phyloP scores from a whole-genome alignment of 495 filamentous ascomycete species.

The Neurospora tetraspora region DNA sequence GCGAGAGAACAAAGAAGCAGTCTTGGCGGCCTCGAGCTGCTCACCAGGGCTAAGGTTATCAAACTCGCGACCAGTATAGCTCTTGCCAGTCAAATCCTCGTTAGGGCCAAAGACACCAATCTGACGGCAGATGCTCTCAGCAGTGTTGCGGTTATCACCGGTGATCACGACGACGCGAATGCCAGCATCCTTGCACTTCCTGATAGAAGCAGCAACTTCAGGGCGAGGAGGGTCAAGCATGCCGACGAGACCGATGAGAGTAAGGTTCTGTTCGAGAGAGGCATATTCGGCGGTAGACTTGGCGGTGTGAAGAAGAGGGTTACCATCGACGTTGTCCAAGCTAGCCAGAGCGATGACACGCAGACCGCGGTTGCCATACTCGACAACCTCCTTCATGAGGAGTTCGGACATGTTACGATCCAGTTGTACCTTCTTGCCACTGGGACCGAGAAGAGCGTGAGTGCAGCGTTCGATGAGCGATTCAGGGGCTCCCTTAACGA shows the following conservation, averaged over 20 bases:
- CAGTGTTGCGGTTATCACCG: conserved; percentile 94
- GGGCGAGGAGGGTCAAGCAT: conserved; percentile 97
- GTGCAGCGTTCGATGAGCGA: conserved; percentile 87
- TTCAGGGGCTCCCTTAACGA: conserved; percentile 97
- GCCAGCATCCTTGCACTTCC: conserved; percentile 81
- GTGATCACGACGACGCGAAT: conserved; percentile 98
- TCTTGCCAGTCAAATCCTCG: conserved; percentile 84
- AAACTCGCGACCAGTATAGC: conserved; percentile 90
- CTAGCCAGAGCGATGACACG: conserved; percentile 91
- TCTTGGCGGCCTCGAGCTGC: conserved; percentile 73
- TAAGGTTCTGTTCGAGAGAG: conserved; percentile 85
- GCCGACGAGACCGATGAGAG: conserved; percentile 81
- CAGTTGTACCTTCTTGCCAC: conserved; percentile 65
- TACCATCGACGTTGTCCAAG: conserved; percentile 58
- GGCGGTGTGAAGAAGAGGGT: conserved; percentile 60
- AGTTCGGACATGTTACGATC: conserved; percentile 54
- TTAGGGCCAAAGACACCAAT: conserved; percentile 83
- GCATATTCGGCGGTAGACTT: conserved; percentile 76
- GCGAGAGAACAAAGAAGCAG: conserved; percentile 88
- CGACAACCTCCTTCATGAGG: conserved; percentile 66
- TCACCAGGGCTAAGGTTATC: conserved; percentile 72
- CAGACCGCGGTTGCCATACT: conserved; percentile 85
- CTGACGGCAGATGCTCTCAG: conserved; percentile 92
- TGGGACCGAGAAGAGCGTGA: conserved; percentile 58
- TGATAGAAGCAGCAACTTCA: conserved; percentile 81